A percentile compares a stretch with the other conserved stretches of the same genome.
These are phyloP conservation scores for Blastobotrys capitulatus DNA, from an alignment of 1,139 yeast genomes.

Conservation along the genomic window DNA sequence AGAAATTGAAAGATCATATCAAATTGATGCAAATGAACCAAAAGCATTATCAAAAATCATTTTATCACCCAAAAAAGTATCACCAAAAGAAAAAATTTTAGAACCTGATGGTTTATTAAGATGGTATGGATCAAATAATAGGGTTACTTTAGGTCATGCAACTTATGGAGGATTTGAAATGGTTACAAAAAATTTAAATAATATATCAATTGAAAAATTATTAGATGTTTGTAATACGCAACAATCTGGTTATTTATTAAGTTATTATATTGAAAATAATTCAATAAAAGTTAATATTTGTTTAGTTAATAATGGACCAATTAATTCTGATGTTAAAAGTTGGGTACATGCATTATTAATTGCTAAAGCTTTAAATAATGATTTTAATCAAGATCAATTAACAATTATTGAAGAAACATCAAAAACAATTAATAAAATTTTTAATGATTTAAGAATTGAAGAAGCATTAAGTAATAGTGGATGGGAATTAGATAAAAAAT, in stretches of 20 bases:
- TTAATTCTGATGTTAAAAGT: slow-evolving; percentile 23
- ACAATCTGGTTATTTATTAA: slow-evolving; percentile 22
- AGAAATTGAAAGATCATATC: slow-evolving; percentile 21
- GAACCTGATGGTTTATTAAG: slow-evolving; percentile 31
- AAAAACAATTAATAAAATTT: slow-evolving; percentile 20
- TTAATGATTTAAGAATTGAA: slow-evolving; percentile 23
- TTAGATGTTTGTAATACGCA: slow-evolving; percentile 17
- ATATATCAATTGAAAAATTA: slow-evolving; percentile 13
- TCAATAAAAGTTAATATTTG: slow-evolving; percentile 19
- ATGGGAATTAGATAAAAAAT: slow-evolving; percentile 25
- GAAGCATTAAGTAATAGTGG: slow-evolving; percentile 23
- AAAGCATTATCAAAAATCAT: slow-evolving; percentile 25
- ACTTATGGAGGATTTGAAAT: slow-evolving; percentile 4
- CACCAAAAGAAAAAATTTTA: slow-evolving; percentile 29
- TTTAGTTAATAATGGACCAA: slow-evolving; percentile 16
- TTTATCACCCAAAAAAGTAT: slow-evolving; percentile 26
- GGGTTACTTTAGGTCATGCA: slow-evolving; percentile 3
- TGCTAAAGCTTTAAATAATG: slow-evolving; percentile 17
- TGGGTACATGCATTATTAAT: slow-evolving; percentile 33
- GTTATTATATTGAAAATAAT: slow-evolving; percentile 11
- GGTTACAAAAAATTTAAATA: slow-evolving; percentile 1
- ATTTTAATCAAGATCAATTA: background rate
- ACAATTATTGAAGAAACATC: slow-evolving; percentile 24
- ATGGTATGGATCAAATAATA: slow-evolving; percentile 19
- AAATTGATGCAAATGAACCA: slow-evolving; percentile 18